Conservation (phyloP, 495 filamentous ascomycete genomes). For the Thermothielavioides terrestris region DNA sequence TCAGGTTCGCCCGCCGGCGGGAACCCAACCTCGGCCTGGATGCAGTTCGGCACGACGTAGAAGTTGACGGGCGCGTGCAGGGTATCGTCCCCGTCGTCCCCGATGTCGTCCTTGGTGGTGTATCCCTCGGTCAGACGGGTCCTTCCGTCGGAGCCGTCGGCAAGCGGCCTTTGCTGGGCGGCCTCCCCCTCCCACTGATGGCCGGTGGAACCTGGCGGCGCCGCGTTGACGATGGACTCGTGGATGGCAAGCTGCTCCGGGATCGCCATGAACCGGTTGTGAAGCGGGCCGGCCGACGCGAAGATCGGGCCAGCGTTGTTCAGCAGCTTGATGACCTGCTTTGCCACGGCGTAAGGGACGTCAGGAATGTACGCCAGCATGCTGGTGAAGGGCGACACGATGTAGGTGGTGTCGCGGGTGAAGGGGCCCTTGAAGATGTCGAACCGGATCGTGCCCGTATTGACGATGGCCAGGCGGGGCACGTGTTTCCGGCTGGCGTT, state of each 20-base stretch:
- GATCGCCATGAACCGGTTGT: slow-evolving; percentile 29
- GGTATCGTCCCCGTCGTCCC: slow-evolving; percentile 85
- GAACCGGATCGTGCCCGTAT: slow-evolving; percentile 87
- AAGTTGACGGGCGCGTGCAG: slow-evolving; percentile 65
- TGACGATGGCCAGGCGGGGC: slow-evolving; percentile 64
- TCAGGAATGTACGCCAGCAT: slow-evolving; percentile 69
- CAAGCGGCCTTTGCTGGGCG: slow-evolving; percentile 25
- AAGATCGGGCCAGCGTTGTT: slow-evolving; percentile 61
- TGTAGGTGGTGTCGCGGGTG: slow-evolving; percentile 74
- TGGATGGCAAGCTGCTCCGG: slow-evolving; percentile 31
- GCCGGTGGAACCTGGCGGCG: too few species aligned
- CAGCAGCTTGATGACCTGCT: slow-evolving; percentile 58
- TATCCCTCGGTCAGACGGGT: slow-evolving; percentile 63
- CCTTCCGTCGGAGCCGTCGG: slow-evolving; percentile 6
- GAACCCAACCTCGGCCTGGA: slow-evolving; percentile 57
- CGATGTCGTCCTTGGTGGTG: slow-evolving; percentile 78
- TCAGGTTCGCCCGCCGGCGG: slow-evolving; percentile 46
- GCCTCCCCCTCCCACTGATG: too few species aligned
- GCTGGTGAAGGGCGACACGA: slow-evolving; percentile 82
- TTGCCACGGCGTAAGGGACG: slow-evolving; percentile 67
- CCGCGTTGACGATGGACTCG: slow-evolving; percentile 21
- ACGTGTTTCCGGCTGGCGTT: slow-evolving; percentile 27
- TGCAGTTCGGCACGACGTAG: slow-evolving; percentile 72
- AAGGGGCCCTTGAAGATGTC: slow-evolving; percentile 90
- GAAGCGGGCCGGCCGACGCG: slow-evolving; percentile 17